Evolutionary conservation across 1,284 basidiomycete species (phyloP).

Genomic region (Wallemia hederae): DNA sequence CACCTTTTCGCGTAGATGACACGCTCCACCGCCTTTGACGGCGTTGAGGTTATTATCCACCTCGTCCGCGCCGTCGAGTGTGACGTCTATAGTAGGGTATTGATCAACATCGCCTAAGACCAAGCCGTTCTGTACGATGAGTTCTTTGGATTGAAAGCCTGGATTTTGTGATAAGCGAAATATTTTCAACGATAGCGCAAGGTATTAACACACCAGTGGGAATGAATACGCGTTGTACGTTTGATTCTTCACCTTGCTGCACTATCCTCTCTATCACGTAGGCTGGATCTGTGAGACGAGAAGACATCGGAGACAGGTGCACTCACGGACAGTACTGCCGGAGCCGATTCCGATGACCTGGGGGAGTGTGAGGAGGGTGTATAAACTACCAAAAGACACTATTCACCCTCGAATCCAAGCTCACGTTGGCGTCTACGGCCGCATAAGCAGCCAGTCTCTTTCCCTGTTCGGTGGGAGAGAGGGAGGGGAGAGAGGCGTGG

Average conservation of each 20-base stretch:
- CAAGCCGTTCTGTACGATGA: conserved; percentile 57
- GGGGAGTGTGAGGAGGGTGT: background rate
- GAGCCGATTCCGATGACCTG: conserved; percentile 55
- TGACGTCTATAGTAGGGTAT: conserved; percentile 70
- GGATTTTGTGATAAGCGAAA: too few relatives aligned
- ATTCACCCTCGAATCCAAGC: conserved; percentile 46
- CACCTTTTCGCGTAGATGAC: conserved; percentile 88
- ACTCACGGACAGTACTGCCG: conserved; percentile 11
- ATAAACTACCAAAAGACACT: background rate
- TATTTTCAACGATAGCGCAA: too few relatives aligned
- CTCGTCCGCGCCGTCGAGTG: conserved; percentile 90
- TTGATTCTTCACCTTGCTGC: conserved; percentile 45
- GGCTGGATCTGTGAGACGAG: conserved; percentile 19
- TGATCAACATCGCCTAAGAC: conserved; percentile 74
- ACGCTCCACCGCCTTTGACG: conserved; percentile 93
- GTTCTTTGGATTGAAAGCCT: conserved; percentile 89
- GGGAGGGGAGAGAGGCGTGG: background rate
- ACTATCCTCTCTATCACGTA: conserved; percentile 90
- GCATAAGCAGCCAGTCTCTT: conserved; percentile 80
- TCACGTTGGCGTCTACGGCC: conserved; percentile 72
- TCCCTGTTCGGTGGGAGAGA: conserved; percentile 28
- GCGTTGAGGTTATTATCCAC: conserved; percentile 68
- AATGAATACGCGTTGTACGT: conserved; percentile 56
- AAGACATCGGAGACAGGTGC: background rate
- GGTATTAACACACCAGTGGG: conserved; percentile 27